These are phyloP conservation scores for Botrytis hyacinthi DNA, from an alignment of 2,329 filamentous ascomycete genomes.

Conservation along the genomic window DNA sequence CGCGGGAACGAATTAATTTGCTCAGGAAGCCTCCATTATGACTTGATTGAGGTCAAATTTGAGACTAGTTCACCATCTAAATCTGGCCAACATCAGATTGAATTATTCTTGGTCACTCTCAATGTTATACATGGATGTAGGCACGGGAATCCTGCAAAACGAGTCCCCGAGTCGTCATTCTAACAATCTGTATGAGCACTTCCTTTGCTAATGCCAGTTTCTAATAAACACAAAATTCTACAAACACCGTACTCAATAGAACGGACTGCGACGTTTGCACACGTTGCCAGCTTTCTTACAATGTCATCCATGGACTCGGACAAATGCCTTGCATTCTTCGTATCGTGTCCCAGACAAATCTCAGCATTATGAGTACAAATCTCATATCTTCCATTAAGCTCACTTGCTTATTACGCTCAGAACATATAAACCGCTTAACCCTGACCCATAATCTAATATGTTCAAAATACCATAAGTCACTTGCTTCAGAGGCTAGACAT, in stretches of 20 bases:
- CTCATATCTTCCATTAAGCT: not conserved
- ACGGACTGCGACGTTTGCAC: too few species aligned
- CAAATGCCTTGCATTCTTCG: not conserved
- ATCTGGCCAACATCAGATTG: rapidly evolving
- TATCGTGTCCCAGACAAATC: not conserved
- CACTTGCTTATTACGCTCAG: not conserved
- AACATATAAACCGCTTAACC: not conserved
- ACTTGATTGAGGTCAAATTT: rapidly evolving
- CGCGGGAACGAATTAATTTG: not conserved
- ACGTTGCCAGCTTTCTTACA: not conserved
- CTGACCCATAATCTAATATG: not conserved
- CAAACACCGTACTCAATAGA: not conserved
- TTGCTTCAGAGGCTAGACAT: not conserved
- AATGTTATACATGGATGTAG: not conserved
- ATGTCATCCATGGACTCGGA: not conserved
- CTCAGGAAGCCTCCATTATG: rapidly evolving
- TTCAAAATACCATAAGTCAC: not conserved
- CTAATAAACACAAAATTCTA: not conserved
- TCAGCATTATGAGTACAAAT: not conserved
- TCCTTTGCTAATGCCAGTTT: not conserved
- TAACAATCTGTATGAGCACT: not conserved
- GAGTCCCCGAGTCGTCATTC: too few species aligned
- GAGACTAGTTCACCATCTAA: not conserved
- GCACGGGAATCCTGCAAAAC: too few species aligned
- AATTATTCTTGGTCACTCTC: not conserved